Conservation (phyloP, 2,329 filamentous ascomycete species). For the Aspergillus sp. region DNA sequence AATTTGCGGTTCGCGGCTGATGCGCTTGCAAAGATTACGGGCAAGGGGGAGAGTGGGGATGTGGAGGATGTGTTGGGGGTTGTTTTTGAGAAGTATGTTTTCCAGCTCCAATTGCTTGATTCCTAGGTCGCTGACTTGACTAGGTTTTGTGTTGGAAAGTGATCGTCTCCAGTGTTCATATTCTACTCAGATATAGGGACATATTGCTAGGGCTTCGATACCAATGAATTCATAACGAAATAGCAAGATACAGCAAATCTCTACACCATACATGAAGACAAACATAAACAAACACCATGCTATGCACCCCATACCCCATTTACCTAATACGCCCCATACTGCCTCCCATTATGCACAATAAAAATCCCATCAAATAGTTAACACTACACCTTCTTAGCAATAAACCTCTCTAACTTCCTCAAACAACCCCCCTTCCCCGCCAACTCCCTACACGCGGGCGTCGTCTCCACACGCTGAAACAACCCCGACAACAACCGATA, state of each 20-base stretch:
- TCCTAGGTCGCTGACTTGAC: constrained; percentile 5
- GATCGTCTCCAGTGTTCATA: background rate
- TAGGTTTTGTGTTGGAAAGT: constrained; percentile 48
- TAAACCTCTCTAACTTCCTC: background rate
- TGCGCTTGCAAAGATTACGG: constrained; percentile 79
- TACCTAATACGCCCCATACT: background rate
- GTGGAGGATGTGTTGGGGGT: constrained; percentile 94
- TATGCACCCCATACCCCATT: too few relatives aligned
- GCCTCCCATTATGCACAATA: background rate
- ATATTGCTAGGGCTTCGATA: too few relatives aligned
- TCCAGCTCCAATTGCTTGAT: constrained; percentile 2
- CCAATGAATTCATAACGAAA: too few relatives aligned
- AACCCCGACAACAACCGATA: constrained; percentile 13
- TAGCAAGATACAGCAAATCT: too few relatives aligned
- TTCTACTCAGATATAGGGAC: background rate
- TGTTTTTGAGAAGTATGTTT: constrained; percentile 85
- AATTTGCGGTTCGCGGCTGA: constrained; percentile 74
- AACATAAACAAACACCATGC: too few relatives aligned
- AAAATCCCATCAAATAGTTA: background rate
- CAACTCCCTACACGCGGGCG: background rate
- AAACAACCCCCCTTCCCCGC: background rate
- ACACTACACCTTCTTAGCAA: background rate
- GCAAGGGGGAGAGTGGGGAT: constrained; percentile 74
- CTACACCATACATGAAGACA: too few relatives aligned
- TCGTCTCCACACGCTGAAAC: constrained; percentile 16